phyloP scores from a whole-genome alignment of 2,329 filamentous ascomycete species.

The Trichoderma sp. region DNA sequence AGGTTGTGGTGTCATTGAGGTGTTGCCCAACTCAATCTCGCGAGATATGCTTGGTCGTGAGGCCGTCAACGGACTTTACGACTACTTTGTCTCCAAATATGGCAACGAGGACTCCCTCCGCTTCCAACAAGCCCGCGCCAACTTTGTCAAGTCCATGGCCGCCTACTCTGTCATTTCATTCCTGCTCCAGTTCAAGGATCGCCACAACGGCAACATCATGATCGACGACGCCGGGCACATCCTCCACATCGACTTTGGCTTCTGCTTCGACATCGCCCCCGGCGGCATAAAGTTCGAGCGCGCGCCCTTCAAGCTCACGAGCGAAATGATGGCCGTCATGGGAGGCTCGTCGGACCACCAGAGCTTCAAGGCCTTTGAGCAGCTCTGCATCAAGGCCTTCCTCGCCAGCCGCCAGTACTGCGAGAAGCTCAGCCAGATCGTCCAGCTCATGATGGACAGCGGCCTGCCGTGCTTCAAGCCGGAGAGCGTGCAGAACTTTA shows the following conservation, averaged over 20 bases:
- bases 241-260: slow-evolving; percentile 97
- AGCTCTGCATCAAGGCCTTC: slow-evolving; percentile 94
- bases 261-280: slow-evolving; percentile 98
- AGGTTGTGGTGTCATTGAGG: slow-evolving; percentile 96
- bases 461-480: slow-evolving; percentile 98
- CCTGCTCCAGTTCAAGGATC: slow-evolving; percentile 96
- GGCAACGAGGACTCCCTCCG: slow-evolving; percentile 91
- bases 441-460: slow-evolving; percentile 92
- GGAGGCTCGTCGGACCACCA: slow-evolving; percentile 81
- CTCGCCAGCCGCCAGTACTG: slow-evolving; percentile 81
- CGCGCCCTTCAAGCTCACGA: slow-evolving; percentile 95
- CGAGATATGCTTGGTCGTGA: slow-evolving; percentile 98
- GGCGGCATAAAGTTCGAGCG: slow-evolving; percentile 97
- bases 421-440: slow-evolving; percentile 85
- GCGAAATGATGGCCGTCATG: slow-evolving; percentile 99
- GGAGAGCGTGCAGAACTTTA: slow-evolving; percentile 89
- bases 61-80: slow-evolving; percentile 95
- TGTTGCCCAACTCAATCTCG: slow-evolving; percentile 94
- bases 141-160: slow-evolving; percentile 99
- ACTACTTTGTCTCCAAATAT: slow-evolving; percentile 97
- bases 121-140: slow-evolving; percentile 92
- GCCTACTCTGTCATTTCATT: slow-evolving; percentile 97
- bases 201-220: slow-evolving; percentile 99
- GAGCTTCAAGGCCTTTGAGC: slow-evolving; percentile 93
- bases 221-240: slow-evolving; percentile 96